Conservation (phyloP, 495 filamentous ascomycete species). For the Annulohypoxylon moriforme region DNA sequence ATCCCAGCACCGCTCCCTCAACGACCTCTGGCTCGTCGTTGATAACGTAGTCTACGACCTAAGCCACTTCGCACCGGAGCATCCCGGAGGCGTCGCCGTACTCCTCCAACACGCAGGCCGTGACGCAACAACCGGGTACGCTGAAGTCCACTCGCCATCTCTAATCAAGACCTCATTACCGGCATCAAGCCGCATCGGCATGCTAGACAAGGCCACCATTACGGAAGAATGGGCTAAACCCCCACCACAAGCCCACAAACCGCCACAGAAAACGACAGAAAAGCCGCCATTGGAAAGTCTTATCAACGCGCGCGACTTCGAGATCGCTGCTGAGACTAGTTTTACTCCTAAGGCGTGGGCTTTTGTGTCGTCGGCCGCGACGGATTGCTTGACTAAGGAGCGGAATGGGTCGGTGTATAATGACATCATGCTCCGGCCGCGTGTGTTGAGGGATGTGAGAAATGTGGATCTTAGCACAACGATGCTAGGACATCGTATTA, state of each 20-base stretch:
- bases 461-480: constrained; percentile 64
- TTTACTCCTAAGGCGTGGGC: constrained; percentile 81
- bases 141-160: constrained; percentile 71
- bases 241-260: constrained; percentile 23
- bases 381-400: constrained; percentile 73
- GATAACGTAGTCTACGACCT: constrained; percentile 82
- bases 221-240: constrained; percentile 42
- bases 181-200: constrained; percentile 66
- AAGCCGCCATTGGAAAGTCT: constrained; percentile 76
- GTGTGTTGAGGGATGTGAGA: constrained; percentile 76
- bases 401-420: constrained; percentile 66
- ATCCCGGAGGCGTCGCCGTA: constrained; percentile 70
- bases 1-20: constrained; percentile 67
- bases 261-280: constrained; percentile 10
- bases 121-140: constrained; percentile 78
- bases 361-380: constrained; percentile 85
- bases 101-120: constrained; percentile 76
- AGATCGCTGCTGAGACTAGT: constrained; percentile 68
- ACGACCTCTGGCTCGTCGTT: constrained; percentile 82
- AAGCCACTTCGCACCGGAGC: constrained; percentile 69
- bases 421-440: constrained; percentile 76
- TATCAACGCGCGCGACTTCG: constrained; percentile 81
- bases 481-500: constrained; percentile 70
- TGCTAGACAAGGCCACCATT: constrained; percentile 57
- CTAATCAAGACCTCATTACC: constrained; percentile 68